phyloP scores from a whole-genome alignment of 1,139 yeast species.

The Debaryomyces sp. region DNA sequence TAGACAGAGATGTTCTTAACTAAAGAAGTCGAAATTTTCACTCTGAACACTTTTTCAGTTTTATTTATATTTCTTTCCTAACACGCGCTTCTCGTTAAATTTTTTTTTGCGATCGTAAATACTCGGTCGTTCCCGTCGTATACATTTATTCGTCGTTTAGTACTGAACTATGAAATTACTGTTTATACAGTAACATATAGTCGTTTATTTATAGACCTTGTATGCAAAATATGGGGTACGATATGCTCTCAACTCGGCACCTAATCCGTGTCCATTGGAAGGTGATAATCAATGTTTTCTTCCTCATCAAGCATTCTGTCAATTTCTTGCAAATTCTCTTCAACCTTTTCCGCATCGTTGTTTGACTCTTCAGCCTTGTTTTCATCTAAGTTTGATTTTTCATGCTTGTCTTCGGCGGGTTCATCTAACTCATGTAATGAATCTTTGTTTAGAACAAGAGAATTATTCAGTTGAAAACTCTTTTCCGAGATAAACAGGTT shows the following conservation, averaged over 20 bases:
- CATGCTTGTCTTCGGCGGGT: conserved; percentile 10
- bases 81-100: conserved; percentile 1
- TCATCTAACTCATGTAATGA: conserved; percentile 2
- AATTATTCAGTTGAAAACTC: conserved; percentile 11
- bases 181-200: background rate
- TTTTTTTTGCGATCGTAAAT: background rate
- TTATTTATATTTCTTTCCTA: conserved; percentile 4
- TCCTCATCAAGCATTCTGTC: conserved; percentile 43
- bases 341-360: conserved; percentile 13
- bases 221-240: background rate
- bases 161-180: conserved; percentile 1
- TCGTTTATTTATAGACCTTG: background rate
- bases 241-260: background rate
- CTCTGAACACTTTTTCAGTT: background rate
- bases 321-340: conserved; percentile 31
- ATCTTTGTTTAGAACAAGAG: conserved; percentile 7
- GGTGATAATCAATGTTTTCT: conserved; percentile 44
- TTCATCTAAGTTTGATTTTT: background rate
- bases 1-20: background rate
- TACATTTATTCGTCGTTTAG: conserved; percentile 6
- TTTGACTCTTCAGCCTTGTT: conserved; percentile 2
- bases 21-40: background rate
- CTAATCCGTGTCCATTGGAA: conserved; percentile 20
- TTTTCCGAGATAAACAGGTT: conserved; percentile 19
- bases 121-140: conserved; percentile 14